Evolutionary conservation across 441 rosid species (phyloP).

Genomic region (Populus tomentosa): DNA sequence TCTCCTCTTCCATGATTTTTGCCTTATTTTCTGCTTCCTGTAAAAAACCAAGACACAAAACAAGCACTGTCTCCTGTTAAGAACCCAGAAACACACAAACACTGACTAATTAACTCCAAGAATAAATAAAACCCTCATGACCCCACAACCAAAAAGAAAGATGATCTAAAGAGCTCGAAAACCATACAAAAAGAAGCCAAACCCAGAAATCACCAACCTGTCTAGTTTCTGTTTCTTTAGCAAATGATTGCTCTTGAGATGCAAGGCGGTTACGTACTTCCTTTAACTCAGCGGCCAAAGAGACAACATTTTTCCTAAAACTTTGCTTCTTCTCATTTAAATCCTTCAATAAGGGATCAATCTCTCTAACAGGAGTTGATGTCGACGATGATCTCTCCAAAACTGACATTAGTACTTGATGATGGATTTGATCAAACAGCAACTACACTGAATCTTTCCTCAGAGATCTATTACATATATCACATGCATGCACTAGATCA

Average conservation of each 20-base stretch:
- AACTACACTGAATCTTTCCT: neutral
- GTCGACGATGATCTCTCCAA: constrained; percentile 17
- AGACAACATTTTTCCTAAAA: constrained; percentile 78
- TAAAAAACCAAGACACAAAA: constrained; percentile 5
- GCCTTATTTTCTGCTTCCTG: constrained; percentile 65
- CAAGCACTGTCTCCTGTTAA: too few relatives aligned
- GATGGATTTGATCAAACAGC: constrained; percentile 12
- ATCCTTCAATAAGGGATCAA: constrained; percentile 85
- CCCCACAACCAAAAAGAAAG: constrained; percentile 10
- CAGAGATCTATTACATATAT: constrained; percentile 16
- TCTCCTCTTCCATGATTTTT: constrained; percentile 60
- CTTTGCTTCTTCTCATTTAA: constrained; percentile 89
- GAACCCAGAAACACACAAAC: neutral
- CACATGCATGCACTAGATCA: constrained; percentile 21
- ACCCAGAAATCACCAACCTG: constrained; percentile 45
- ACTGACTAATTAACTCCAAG: neutral
- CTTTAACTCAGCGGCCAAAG: constrained; percentile 79
- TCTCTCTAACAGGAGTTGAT: constrained; percentile 31
- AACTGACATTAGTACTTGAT: constrained; percentile 35
- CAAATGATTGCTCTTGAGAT: constrained; percentile 62
- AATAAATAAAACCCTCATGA: constrained; percentile 12
- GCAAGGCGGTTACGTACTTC: constrained; percentile 70
- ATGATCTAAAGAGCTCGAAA: constrained; percentile 13
- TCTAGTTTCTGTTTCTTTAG: constrained; percentile 65
- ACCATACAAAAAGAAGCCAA: constrained; percentile 13